Base-by-base conservation (phyloP, 108 stramenopile genomes). In the Cyclostephanos tholiformis region DNA sequence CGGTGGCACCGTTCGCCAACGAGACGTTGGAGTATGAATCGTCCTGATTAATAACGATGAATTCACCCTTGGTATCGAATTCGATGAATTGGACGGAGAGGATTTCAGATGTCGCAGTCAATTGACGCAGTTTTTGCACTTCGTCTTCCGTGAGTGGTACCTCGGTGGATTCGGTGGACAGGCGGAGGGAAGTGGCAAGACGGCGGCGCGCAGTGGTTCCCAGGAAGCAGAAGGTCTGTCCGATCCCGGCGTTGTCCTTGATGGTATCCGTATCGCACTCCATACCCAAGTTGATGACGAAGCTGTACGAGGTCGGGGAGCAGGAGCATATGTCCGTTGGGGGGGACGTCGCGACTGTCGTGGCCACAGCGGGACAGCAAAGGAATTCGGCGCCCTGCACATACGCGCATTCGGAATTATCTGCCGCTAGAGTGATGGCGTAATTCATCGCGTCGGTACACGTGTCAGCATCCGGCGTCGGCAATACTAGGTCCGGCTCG, bases 31-130 rank as follows among this genome's bases (percentile, higher is more conserved):
- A 61, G 60, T 68, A 69, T 1, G 50, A 30, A 51, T 74, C 73
- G 60, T 74, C 72, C 41, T 80, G 79, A 19, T 73, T 80, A 25
- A 80, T 74, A 0, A 80, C 73, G 50, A 58, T 61, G 23, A 80
- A 32, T 36, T 64, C 53, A 13, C 72, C 72, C 1, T 67, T 65
- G 44, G 79, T 69, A 57, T 74, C 79, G 41, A 74, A 65, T 63
- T 80, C 72, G 27, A 80, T 44, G 67, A 80, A 80, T 30, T 55
- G 53, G 26, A 77, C 43, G 44, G 63, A 69, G 29, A 44, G 63
- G 46, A 76, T 51, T 20, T 49, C 50, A 27, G 48, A 20, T 17
- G 41, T 25, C 65, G 39, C 11, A 19, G n/a, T 23, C 17, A 39
- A 46, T 17, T 65, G 65, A 8, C 61, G 61, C 29, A 49, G 11